Conservation (phyloP, 129 eudicot genomes). For the Helianthus annuus region DNA sequence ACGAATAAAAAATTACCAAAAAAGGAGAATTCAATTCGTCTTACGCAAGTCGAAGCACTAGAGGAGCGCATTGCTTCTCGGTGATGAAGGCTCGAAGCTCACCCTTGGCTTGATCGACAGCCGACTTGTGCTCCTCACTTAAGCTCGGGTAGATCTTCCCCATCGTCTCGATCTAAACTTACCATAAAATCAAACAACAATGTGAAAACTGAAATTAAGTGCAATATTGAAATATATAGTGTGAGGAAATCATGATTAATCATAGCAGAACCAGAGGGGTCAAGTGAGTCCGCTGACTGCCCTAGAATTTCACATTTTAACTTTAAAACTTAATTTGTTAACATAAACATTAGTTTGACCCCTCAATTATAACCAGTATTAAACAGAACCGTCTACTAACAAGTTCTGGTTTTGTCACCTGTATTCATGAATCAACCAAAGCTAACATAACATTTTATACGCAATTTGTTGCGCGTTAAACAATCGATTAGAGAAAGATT, state of each 20-base stretch:
- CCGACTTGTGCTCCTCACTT: conserved; percentile 63
- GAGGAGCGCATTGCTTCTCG: conserved; percentile 78
- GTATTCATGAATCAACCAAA: neutral
- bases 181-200: neutral
- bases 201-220: neutral
- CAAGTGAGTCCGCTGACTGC: no score
- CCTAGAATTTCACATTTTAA: no score
- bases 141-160: conserved; percentile 71
- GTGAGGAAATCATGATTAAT: no score
- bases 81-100: conserved; percentile 68
- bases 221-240: no score
- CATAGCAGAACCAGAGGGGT: no score
- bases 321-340: no score
- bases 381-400: no score
- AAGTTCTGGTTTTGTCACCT: no score
- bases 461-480: neutral
- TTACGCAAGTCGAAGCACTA: conserved; percentile 93
- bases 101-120: conserved; percentile 54
- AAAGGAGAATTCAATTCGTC: neutral
- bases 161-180: conserved; percentile 29
- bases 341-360: no score
- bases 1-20: neutral
- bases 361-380: no score
- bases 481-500: neutral
- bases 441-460: neutral